Evolutionary conservation across 495 filamentous ascomycete species (phyloP).

Genomic region (Neurospora sublineolata): DNA sequence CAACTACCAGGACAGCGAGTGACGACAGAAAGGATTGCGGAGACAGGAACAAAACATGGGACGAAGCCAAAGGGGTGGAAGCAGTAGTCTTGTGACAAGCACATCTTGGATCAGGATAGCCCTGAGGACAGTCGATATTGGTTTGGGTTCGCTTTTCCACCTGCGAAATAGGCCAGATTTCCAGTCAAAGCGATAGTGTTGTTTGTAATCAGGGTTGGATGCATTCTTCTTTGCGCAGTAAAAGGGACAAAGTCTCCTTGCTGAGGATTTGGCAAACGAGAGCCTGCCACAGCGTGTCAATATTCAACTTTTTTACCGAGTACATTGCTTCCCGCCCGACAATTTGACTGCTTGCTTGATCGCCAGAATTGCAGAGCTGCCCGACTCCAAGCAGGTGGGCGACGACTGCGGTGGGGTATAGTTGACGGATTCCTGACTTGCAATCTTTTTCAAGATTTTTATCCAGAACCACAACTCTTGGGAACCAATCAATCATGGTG

Average conservation of each 20-base stretch:
- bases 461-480: not conserved
- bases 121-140: too few species aligned
- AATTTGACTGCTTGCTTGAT: not conserved
- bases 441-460: not conserved
- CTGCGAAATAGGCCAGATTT: too few species aligned
- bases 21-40: too few species aligned
- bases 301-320: not conserved
- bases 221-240: not conserved
- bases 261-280: not conserved
- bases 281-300: not conserved
- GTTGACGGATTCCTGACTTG: not conserved
- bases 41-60: too few species aligned
- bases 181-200: too few species aligned
- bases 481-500: not conserved
- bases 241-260: not conserved
- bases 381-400: too few species aligned
- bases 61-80: too few species aligned
- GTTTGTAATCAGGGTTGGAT: too few species aligned
- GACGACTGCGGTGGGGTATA: not conserved
- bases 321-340: not conserved
- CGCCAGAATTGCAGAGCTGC: not conserved
- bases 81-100: too few species aligned
- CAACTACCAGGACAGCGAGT: too few species aligned
- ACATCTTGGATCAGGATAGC: too few species aligned
- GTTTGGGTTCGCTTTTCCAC: too few species aligned